Conservation (phyloP, 2,329 filamentous ascomycete genomes). For the Kalaharituber pfeilii region DNA sequence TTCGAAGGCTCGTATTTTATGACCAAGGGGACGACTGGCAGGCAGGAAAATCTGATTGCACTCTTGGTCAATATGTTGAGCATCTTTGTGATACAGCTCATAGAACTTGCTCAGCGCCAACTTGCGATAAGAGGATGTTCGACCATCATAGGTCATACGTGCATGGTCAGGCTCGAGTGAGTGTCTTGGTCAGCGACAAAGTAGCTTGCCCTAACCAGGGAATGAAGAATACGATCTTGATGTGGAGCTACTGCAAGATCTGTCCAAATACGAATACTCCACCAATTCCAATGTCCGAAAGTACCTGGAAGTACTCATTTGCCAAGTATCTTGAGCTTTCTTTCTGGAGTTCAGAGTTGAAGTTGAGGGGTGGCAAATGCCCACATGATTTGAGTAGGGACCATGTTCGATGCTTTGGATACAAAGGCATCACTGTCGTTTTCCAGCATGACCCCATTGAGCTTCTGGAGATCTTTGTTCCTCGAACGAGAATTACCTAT, state of each 20-base stretch:
- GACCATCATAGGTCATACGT: slow-evolving; percentile 96
- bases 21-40: slow-evolving; percentile 58
- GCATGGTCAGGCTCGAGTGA: slow-evolving; percentile 84
- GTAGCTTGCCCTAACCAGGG: slow-evolving; percentile 48
- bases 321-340: slow-evolving; percentile 95
- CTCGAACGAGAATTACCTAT: slow-evolving; percentile 80
- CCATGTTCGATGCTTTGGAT: slow-evolving; percentile 82
- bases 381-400: slow-evolving; percentile 84
- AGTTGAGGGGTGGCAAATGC: slow-evolving; percentile 49
- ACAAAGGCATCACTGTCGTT: slow-evolving; percentile 65
- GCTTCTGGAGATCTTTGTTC: slow-evolving; percentile 85
- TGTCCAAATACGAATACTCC: slow-evolving; percentile 60
- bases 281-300: slow-evolving; percentile 77
- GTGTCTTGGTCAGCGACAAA: slow-evolving; percentile 62
- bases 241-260: slow-evolving; percentile 94
- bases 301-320: slow-evolving; percentile 95
- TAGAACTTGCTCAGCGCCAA: slow-evolving; percentile 61
- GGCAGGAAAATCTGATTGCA: slow-evolving; percentile 52
- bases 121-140: slow-evolving; percentile 73
- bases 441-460: slow-evolving; percentile 89
- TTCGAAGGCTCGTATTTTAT: slow-evolving; percentile 86
- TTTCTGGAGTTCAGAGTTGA: slow-evolving; percentile 80
- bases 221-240: slow-evolving; percentile 60
- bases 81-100: slow-evolving; percentile 64
- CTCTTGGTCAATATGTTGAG: slow-evolving; percentile 86